Percentiles rank a stretch among this genome's conserved stretches.
These are phyloP conservation scores for Nannochloris sp. DNA, from an alignment of 139 green algal genomes.

Conservation along the genomic window DNA sequence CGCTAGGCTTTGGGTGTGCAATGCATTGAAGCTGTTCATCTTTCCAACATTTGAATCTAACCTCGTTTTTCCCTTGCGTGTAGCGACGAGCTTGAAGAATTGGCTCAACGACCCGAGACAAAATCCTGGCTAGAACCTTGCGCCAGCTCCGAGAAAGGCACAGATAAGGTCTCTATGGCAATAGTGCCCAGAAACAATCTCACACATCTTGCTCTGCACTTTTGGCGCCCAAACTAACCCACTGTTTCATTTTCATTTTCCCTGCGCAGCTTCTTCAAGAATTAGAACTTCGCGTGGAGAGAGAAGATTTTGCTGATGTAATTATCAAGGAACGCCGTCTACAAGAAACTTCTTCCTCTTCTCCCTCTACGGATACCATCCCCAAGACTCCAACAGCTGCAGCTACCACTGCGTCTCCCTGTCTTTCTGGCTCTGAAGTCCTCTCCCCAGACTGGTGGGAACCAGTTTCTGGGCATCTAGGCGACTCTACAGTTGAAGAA, in stretches of 20 bases:
- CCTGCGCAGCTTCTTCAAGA: background rate
- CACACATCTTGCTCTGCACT: too few relatives aligned
- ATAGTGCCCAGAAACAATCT: too few relatives aligned
- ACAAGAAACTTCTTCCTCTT: too few relatives aligned
- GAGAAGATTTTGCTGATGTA: background rate
- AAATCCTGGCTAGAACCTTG: slow-evolving; percentile 7
- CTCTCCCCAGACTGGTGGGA: background rate
- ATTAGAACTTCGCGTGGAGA: background rate
- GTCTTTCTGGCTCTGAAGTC: background rate
- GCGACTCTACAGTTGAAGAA: background rate
- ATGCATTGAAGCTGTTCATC: too few relatives aligned
- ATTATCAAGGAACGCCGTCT: background rate
- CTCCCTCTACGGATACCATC: too few relatives aligned
- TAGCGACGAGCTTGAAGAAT: slow-evolving; percentile 9
- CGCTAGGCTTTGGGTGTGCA: too few relatives aligned
- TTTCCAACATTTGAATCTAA: too few relatives aligned
- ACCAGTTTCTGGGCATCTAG: background rate
- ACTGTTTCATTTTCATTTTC: background rate
- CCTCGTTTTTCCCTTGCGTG: too few relatives aligned
- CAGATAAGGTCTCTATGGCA: background rate
- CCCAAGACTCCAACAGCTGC: too few relatives aligned
- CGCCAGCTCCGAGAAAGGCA: background rate
- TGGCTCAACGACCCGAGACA: background rate
- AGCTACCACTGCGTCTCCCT: too few relatives aligned
- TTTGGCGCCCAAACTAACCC: too few relatives aligned